These are phyloP conservation scores for Globisporangium cylindrosporum DNA, from an alignment of 352 stramenopile genomes.

Conservation along the genomic window DNA sequence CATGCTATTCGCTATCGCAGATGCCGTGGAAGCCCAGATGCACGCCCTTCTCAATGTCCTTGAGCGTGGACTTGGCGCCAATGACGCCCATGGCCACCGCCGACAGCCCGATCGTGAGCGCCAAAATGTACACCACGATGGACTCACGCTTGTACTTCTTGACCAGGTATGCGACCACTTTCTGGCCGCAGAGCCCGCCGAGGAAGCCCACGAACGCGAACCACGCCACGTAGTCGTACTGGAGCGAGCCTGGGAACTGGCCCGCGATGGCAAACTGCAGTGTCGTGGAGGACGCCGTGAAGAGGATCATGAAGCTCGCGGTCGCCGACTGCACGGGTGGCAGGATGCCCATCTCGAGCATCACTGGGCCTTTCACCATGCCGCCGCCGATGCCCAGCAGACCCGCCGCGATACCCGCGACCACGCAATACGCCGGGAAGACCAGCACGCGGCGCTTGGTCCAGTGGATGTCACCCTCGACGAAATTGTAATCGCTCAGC, in stretches of 20 bases:
- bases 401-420: conserved; percentile 93
- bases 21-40: conserved; percentile 68
- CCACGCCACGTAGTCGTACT: conserved; percentile 91
- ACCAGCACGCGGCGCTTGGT: conserved; percentile 81
- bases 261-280: conserved; percentile 82
- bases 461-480: conserved; percentile 95
- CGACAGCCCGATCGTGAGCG: conserved; percentile 68
- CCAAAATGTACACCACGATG: conserved; percentile 82
- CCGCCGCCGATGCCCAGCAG: conserved; percentile 95
- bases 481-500: conserved; percentile 70
- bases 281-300: conserved; percentile 93
- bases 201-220: conserved; percentile 91
- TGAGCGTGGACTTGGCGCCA: conserved; percentile 48
- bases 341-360: conserved; percentile 97
- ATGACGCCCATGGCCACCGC: conserved; percentile 68
- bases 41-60: conserved; percentile 54
- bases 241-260: conserved; percentile 64
- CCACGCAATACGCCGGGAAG: conserved; percentile 91
- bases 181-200: conserved; percentile 68
- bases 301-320: conserved; percentile 90
- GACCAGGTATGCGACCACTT: conserved; percentile 87
- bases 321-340: conserved; percentile 87
- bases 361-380: conserved; percentile 97
- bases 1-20: conserved; percentile 47
- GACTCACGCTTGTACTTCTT: conserved; percentile 88